Conservation (phyloP, 2,329 filamentous ascomycete genomes). For the Hymenoscyphus fructigenus region DNA sequence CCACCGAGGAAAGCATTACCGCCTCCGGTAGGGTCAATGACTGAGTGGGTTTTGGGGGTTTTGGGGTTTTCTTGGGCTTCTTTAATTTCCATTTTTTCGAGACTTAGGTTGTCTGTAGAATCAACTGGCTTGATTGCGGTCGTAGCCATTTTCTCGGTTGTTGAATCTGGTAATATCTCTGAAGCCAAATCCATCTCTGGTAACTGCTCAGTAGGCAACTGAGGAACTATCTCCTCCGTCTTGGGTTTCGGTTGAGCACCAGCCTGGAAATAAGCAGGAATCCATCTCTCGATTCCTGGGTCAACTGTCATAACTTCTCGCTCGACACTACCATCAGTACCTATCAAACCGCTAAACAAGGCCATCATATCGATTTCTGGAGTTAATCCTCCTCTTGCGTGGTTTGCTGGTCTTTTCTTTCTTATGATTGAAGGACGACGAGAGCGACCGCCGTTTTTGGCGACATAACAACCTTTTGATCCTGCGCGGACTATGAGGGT, state of each 20-base stretch:
- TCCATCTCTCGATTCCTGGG: slow-evolving; percentile 63
- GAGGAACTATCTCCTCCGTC: too few relatives aligned
- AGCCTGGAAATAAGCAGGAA: slow-evolving; percentile 69
- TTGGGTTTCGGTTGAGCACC: slow-evolving; percentile 20
- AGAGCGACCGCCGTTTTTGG: slow-evolving; percentile 39
- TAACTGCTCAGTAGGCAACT: too few relatives aligned
- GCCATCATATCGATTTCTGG: slow-evolving; percentile 63
- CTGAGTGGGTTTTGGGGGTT: slow-evolving; percentile 42
- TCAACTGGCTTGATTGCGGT: neutral
- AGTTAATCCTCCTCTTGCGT: slow-evolving; percentile 51
- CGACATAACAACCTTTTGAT: slow-evolving; percentile 68
- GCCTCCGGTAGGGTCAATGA: slow-evolving; percentile 91
- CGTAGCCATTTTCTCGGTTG: neutral
- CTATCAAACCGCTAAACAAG: slow-evolving; percentile 57
- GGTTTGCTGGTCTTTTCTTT: slow-evolving; percentile 28
- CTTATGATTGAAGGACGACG: slow-evolving; percentile 22
- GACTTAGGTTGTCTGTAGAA: neutral
- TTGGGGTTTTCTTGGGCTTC: neutral
- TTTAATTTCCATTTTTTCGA: slow-evolving; percentile 1
- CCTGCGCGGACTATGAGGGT: slow-evolving; percentile 70
- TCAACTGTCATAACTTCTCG: slow-evolving; percentile 55
- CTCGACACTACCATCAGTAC: slow-evolving; percentile 49
- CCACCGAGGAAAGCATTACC: slow-evolving; percentile 83
- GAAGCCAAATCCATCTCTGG: neutral
- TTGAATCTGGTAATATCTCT: neutral